Conservation (phyloP, 176 grass and related monocot species). For the Eleusine coracana region DNA sequence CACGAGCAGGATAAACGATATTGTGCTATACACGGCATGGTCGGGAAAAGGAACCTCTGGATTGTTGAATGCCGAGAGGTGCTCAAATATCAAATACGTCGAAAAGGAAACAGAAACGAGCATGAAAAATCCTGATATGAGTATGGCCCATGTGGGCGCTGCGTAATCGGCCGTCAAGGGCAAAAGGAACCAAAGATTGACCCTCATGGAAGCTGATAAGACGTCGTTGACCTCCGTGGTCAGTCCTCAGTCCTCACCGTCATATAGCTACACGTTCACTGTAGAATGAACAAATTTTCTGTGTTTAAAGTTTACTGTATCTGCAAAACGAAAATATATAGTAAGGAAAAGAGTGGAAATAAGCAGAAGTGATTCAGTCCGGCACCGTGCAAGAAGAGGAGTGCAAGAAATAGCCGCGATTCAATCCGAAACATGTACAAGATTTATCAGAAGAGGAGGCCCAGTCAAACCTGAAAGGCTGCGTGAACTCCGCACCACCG, state of each 20-base stretch:
- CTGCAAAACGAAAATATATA: slow-evolving; percentile 12
- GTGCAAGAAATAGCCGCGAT: not conserved
- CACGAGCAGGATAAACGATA: not conserved
- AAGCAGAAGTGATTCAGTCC: not conserved
- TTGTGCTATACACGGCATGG: not conserved
- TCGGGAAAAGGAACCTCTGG: slow-evolving; percentile 60
- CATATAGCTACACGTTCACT: slow-evolving; percentile 13
- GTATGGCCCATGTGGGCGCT: slow-evolving; percentile 61
- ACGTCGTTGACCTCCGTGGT: not conserved
- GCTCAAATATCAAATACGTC: slow-evolving; percentile 66
- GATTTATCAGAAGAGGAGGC: not conserved
- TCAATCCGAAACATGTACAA: not conserved
- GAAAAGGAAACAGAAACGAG: slow-evolving; percentile 60
- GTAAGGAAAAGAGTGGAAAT: not conserved
- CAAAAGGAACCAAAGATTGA: slow-evolving; percentile 45
- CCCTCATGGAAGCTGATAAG: slow-evolving; percentile 40
- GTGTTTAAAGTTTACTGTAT: not conserved
- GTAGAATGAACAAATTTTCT: not conserved
- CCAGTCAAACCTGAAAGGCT: slow-evolving; percentile 25
- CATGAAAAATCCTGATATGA: slow-evolving; percentile 66
- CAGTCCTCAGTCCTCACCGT: slow-evolving; percentile 41
- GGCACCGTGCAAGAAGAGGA: not conserved
- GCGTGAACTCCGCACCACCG: not conserved
- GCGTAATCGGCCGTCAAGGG: slow-evolving; percentile 43
- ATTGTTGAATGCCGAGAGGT: slow-evolving; percentile 81